phyloP scores from a whole-genome alignment of 148 eudicot species.

The Polygonum maritimum region DNA sequence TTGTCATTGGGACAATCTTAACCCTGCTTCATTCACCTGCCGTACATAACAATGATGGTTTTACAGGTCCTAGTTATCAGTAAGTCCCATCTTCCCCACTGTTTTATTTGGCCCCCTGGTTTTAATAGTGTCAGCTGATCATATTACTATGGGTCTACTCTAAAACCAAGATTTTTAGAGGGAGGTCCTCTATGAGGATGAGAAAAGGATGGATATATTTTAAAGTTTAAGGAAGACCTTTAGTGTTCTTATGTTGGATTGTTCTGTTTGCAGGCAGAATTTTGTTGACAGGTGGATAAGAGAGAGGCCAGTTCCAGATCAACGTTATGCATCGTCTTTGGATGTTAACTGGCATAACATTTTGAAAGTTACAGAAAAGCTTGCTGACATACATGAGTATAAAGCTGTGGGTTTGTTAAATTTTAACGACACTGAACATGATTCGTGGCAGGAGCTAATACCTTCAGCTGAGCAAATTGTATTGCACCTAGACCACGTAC shows the following conservation, averaged over 20 bases:
- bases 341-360: slow-evolving; percentile 53
- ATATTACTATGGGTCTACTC: neutral
- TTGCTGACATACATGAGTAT: slow-evolving; percentile 43
- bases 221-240: neutral
- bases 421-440: slow-evolving; percentile 55
- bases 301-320: slow-evolving; percentile 40
- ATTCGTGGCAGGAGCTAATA: slow-evolving; percentile 50
- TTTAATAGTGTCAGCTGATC: neutral
- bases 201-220: neutral
- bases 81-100: slow-evolving; percentile 20
- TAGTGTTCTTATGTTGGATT: neutral
- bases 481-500: slow-evolving; percentile 41
- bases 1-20: slow-evolving; percentile 51
- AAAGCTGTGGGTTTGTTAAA: slow-evolving; percentile 74
- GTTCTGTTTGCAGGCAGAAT: slow-evolving; percentile 37
- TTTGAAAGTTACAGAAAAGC: slow-evolving; percentile 33
- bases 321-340: slow-evolving; percentile 45
- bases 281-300: slow-evolving; percentile 49
- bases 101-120: neutral
- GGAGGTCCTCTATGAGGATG: neutral
- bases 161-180: neutral
- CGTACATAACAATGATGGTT: slow-evolving; percentile 43
- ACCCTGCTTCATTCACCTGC: slow-evolving; percentile 62
- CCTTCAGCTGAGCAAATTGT: slow-evolving; percentile 69
- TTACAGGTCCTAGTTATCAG: slow-evolving; percentile 38